Base-by-base conservation (phyloP, 2,329 filamentous ascomycete species). In the Cercospora zeae-maydis region DNA sequence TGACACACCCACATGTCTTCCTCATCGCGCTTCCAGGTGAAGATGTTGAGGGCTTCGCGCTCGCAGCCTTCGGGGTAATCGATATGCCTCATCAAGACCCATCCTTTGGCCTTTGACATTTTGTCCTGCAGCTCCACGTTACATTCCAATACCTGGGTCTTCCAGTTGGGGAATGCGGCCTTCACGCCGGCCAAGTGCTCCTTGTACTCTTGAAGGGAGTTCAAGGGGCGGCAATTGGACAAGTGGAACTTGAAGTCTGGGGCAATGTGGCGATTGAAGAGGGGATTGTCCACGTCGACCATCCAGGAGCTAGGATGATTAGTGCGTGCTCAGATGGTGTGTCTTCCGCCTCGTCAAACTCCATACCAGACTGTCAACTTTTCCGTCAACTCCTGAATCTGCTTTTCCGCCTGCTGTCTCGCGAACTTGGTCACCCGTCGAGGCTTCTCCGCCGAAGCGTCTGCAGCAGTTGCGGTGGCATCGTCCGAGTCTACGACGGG, bases 51-150 rank as follows among this genome's bases (percentile, higher is more conserved):
- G 19, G 39, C 47, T 53, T 64, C 62, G 10, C 58, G 52, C 21
- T 58, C 58, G 19, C 59, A 55, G n/a, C 58, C 58, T 27, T 58
- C 42, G 1, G 62, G 62, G 11, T 37, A 57, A 24, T 53, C 54
- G 19, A 4, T 24, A 31, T 59, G 45, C 11, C 19, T 64, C 33
- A 64, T 31, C n/a, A 61, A 19, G n/a, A 56, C 33, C 62, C 62
- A 64, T 8, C 33, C 34, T 39, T 64, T 64, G 24, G 52, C 62
- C 34, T 47, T 47, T 6, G 54, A 47, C 2, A 59, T n/a, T 47
- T 54, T 62, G 42, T 62, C 54, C 34, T 62, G 60, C 13, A 62
- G 27, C n/a, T 62, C 60, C 45, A 62, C 49, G 11, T 11, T 47
- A 14, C 14, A 24, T 11, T 54, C 47, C 9, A 37, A 6, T 33